phyloP scores from a whole-genome alignment of 139 green algal species.

The Picochlorum sp. region DNA sequence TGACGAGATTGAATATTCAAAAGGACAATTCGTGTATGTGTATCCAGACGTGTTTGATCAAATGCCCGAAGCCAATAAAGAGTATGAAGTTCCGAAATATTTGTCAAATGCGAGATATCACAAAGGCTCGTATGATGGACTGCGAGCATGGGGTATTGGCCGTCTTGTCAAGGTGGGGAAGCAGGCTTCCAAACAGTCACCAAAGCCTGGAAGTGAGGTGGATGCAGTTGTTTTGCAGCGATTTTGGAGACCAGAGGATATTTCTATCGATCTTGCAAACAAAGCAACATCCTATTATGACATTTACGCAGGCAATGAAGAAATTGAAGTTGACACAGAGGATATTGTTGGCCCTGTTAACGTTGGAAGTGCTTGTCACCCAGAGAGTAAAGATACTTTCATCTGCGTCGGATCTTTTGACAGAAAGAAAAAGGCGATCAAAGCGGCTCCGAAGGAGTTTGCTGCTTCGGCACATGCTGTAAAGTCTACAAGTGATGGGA shows the following conservation, averaged over 20 bases:
- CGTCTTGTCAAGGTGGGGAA: conserved; percentile 49
- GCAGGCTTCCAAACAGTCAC: conserved; percentile 1
- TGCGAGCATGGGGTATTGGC: conserved; percentile 63
- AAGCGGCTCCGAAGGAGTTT: conserved; percentile 17
- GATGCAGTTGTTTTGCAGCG: conserved; percentile 45
- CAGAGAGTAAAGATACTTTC: conserved; percentile 24
- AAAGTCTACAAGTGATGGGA: conserved; percentile 10
- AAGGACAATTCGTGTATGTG: conserved; percentile 76
- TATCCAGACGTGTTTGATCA: conserved; percentile 45
- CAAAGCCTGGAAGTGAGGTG: conserved; percentile 1
- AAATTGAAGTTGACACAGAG: conserved; percentile 35
- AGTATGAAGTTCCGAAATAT: conserved; percentile 42
- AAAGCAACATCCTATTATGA: conserved; percentile 50
- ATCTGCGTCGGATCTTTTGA: conserved; percentile 40
- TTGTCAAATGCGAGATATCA: conserved; percentile 50
- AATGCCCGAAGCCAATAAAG: conserved; percentile 18
- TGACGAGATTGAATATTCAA: conserved; percentile 43
- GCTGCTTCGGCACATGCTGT: background rate
- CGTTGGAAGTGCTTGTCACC: conserved; percentile 26
- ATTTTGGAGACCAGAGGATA: conserved; percentile 89
- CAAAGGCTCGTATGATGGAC: conserved; percentile 59
- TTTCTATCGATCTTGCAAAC: conserved; percentile 66
- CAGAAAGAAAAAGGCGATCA: conserved; percentile 27
- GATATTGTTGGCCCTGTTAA: conserved; percentile 48
- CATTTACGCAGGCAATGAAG: conserved; percentile 57